phyloP scores from a whole-genome alignment of 495 filamentous ascomycete species.

The Parmelia sp. region DNA sequence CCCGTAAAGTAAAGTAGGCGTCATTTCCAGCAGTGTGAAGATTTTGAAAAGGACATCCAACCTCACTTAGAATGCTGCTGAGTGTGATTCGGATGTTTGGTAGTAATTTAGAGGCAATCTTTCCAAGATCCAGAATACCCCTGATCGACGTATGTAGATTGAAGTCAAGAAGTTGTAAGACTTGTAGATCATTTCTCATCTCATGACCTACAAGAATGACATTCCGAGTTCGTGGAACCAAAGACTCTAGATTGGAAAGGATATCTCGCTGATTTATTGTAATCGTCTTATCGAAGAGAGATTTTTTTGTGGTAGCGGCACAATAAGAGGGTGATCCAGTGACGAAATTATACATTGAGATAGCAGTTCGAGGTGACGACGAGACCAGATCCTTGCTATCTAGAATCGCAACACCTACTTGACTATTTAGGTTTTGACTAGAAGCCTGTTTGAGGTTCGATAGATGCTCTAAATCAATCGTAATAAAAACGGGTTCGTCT shows the following conservation, averaged over 20 bases:
- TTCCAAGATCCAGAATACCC: background rate
- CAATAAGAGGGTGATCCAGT: background rate
- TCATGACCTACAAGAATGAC: background rate
- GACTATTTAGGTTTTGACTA: background rate
- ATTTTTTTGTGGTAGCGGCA: background rate
- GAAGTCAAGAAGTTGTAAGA: background rate
- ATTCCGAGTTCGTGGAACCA: background rate
- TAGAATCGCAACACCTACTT: background rate
- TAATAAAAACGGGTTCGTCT: background rate
- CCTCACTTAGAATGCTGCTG: background rate
- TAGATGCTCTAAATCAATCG: constrained; percentile 1
- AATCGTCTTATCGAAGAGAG: background rate
- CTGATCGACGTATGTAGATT: background rate
- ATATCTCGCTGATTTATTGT: background rate
- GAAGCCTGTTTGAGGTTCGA: background rate
- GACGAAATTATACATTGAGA: background rate
- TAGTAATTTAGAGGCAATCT: background rate
- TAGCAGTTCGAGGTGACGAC: background rate
- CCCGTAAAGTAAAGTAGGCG: constrained; percentile 1
- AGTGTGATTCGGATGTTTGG: background rate
- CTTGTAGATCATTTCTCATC: background rate
- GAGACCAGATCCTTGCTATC: constrained; percentile 3
- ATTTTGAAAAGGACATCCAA: constrained; percentile 1
- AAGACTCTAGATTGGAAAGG: background rate
- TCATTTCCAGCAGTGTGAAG: background rate